Conservation (phyloP, 2,329 filamentous ascomycete genomes). For the Trichophyton mentagrophytes region DNA sequence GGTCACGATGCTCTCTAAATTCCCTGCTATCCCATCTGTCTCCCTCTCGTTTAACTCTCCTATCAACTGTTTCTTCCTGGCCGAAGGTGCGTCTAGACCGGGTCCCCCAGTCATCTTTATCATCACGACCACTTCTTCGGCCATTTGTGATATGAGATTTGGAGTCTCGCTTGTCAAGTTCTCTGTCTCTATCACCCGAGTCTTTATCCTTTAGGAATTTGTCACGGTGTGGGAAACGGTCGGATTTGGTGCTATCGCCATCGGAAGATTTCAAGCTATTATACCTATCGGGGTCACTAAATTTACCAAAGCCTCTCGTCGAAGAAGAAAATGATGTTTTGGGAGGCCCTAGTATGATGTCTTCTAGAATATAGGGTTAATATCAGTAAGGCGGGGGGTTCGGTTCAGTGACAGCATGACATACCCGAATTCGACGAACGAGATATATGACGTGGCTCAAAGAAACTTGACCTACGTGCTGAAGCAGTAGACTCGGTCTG, state of each 20-base stretch:
- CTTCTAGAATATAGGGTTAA: slow-evolving; percentile 42
- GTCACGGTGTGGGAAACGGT: slow-evolving; percentile 46
- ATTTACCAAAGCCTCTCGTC: slow-evolving; percentile 43
- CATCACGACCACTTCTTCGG: slow-evolving; percentile 23
- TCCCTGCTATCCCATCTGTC: slow-evolving; percentile 32
- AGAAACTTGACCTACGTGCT: slow-evolving; percentile 28
- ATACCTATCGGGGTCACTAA: slow-evolving; percentile 33
- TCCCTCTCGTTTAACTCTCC: slow-evolving; percentile 29
- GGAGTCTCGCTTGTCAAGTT: slow-evolving; percentile 28
- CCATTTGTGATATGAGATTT: slow-evolving; percentile 22
- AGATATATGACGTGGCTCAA: slow-evolving; percentile 33
- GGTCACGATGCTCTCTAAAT: slow-evolving; percentile 42
- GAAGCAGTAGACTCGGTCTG: slow-evolving; percentile 22
- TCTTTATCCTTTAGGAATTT: slow-evolving; percentile 28
- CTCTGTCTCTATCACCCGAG: slow-evolving; percentile 14
- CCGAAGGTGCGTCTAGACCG: slow-evolving; percentile 30
- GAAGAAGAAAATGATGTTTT: slow-evolving; percentile 71
- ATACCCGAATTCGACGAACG: slow-evolving; percentile 39
- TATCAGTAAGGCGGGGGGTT: not conserved
- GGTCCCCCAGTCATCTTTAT: slow-evolving; percentile 32
- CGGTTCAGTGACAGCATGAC: slow-evolving; percentile 10
- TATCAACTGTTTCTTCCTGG: slow-evolving; percentile 29
- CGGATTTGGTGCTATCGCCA: slow-evolving; percentile 45
- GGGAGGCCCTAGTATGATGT: slow-evolving; percentile 74
- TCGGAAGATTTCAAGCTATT: slow-evolving; percentile 38